phyloP scores from a whole-genome alignment of 2,329 filamentous ascomycete genomes.

The Apiospora rasikravindrae region DNA sequence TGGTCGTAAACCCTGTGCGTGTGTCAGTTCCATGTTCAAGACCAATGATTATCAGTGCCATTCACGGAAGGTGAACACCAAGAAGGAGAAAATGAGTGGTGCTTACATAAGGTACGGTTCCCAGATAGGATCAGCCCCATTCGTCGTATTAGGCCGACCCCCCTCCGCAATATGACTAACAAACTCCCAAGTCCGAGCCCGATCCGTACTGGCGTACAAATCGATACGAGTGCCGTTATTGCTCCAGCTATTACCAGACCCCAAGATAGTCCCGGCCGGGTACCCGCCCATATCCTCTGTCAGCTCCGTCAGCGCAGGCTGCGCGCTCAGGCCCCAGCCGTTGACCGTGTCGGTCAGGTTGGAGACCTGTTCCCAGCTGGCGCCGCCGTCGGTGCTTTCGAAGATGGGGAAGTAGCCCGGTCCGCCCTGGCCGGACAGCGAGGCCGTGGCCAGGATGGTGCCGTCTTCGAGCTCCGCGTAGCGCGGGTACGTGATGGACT shows the following conservation, averaged over 20 bases:
- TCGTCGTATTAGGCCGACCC: slow-evolving; percentile 62
- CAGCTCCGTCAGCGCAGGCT: slow-evolving; percentile 70
- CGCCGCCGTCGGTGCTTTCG: slow-evolving; percentile 54
- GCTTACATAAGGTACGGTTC: slow-evolving; percentile 66
- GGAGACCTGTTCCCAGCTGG: slow-evolving; percentile 66
- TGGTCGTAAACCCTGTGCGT: slow-evolving; percentile 54
- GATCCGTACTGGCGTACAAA: slow-evolving; percentile 67
- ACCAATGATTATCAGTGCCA: neutral
- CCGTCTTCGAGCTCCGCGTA: slow-evolving; percentile 42
- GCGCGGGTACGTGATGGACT: slow-evolving; percentile 36
- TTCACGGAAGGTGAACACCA: neutral
- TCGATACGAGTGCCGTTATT: slow-evolving; percentile 69
- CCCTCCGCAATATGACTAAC: slow-evolving; percentile 67
- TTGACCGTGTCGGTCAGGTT: slow-evolving; percentile 68
- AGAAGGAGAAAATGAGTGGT: neutral
- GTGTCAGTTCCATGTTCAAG: neutral
- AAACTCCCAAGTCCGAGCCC: slow-evolving; percentile 67
- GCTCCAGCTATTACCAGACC: slow-evolving; percentile 63
- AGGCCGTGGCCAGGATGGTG: slow-evolving; percentile 52
- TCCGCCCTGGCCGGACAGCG: slow-evolving; percentile 16
- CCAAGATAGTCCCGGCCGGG: slow-evolving; percentile 64
- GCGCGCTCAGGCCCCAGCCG: slow-evolving; percentile 68
- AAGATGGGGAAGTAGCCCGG: slow-evolving; percentile 55
- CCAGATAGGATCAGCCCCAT: slow-evolving; percentile 71
- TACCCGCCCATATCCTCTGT: slow-evolving; percentile 61